These are phyloP conservation scores for Erodium chrysanthum DNA, from an alignment of 441 rosid genomes.

Conservation along the genomic window DNA sequence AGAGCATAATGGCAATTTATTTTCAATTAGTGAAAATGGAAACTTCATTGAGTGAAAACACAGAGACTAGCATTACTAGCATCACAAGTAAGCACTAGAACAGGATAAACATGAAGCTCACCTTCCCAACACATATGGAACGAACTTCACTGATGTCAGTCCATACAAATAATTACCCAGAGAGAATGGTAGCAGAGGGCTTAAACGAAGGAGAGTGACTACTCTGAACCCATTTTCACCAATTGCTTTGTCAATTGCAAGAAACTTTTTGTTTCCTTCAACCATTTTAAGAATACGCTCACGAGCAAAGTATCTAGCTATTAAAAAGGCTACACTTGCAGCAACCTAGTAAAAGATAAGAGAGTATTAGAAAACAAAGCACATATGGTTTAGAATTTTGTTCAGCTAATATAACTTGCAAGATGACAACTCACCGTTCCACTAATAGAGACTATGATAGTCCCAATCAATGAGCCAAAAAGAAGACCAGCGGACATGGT, in stretches of 20 bases:
- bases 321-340: slow-evolving; percentile 81
- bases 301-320: slow-evolving; percentile 95
- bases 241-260: slow-evolving; percentile 91
- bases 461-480: slow-evolving; percentile 76
- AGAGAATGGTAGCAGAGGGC: slow-evolving; percentile 95
- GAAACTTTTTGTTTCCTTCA: slow-evolving; percentile 88
- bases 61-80: slow-evolving; percentile 2
- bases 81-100: background rate
- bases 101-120: slow-evolving; percentile 25
- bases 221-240: slow-evolving; percentile 92
- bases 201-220: slow-evolving; percentile 87
- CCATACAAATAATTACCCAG: slow-evolving; percentile 91
- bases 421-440: slow-evolving; percentile 63
- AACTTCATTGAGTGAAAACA: background rate
- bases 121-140: slow-evolving; percentile 92
- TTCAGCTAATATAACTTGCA: background rate
- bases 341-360: slow-evolving; percentile 50
- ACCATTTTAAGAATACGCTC: slow-evolving; percentile 88
- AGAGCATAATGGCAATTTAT: no score
- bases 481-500: slow-evolving; percentile 99
- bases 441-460: slow-evolving; percentile 90
- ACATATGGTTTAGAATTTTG: slow-evolving; percentile 3
- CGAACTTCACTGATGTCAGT: slow-evolving; percentile 82
- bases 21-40: background rate
- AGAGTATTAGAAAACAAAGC: slow-evolving; percentile 19